Conservation (phyloP, 345 rosid genomes). For the Firmiana major region DNA sequence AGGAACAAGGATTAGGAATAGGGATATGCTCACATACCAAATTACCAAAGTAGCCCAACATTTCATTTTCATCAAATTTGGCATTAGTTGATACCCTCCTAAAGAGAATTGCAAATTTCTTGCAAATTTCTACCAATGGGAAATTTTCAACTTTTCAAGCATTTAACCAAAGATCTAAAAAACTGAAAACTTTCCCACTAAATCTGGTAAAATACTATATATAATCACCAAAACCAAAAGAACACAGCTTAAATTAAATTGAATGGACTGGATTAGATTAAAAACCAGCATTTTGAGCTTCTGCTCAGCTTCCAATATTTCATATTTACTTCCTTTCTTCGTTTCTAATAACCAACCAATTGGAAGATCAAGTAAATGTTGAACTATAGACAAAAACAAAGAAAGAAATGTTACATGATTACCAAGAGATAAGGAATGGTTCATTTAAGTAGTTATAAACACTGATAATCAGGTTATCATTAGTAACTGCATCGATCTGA, state of each 20-base stretch:
- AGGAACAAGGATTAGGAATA: neutral
- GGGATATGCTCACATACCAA: neutral
- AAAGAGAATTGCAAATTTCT: neutral
- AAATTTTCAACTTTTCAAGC: neutral
- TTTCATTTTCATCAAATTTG: slow-evolving; percentile 3
- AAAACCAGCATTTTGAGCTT: neutral
- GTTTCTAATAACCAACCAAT: neutral
- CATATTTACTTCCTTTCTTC: neutral
- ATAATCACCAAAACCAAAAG: neutral
- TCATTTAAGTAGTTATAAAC: slow-evolving; percentile 63
- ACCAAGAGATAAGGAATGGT: slow-evolving; percentile 67
- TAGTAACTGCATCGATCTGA: slow-evolving; percentile 57
- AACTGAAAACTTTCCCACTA: neutral
- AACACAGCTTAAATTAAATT: neutral
- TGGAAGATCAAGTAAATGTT: neutral
- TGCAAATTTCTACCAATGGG: neutral
- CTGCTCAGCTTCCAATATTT: neutral
- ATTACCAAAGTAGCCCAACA: neutral
- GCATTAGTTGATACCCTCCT: neutral
- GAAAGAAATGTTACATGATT: neutral
- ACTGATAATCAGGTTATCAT: slow-evolving; percentile 56
- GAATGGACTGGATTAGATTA: neutral
- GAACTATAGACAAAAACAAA: neutral
- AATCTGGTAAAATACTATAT: neutral
- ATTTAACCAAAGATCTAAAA: neutral